Evolutionary conservation across 345 rosid genomes (phyloP).

Genomic region (Firmiana major): DNA sequence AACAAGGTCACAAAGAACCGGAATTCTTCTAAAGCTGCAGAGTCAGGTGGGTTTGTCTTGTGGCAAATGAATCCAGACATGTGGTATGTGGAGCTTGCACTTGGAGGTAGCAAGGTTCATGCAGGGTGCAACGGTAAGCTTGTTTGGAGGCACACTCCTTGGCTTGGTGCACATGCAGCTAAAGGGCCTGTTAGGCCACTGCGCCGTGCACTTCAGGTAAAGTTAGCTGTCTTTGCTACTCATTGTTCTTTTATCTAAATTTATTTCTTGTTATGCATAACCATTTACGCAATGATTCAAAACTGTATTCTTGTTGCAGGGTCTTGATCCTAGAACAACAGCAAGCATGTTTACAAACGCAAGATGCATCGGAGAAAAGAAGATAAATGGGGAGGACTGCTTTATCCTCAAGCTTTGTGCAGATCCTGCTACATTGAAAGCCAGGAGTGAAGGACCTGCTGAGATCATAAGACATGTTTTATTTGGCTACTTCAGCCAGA

Average conservation of each 20-base stretch:
- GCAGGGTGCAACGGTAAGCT: slow-evolving; percentile 92
- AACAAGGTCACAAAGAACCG: slow-evolving; percentile 52
- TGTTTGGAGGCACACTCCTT: slow-evolving; percentile 93
- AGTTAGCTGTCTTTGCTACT: neutral
- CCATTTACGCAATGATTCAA: neutral
- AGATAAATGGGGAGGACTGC: slow-evolving; percentile 66
- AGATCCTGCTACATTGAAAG: slow-evolving; percentile 64
- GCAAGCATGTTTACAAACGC: slow-evolving; percentile 67
- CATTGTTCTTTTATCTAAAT: neutral
- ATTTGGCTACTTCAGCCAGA: slow-evolving; percentile 86
- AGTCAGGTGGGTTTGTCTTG: slow-evolving; percentile 82
- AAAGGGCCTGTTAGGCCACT: slow-evolving; percentile 86
- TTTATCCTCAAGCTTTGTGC: slow-evolving; percentile 78
- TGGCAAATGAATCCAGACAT: slow-evolving; percentile 94
- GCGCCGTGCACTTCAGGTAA: slow-evolving; percentile 93
- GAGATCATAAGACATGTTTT: slow-evolving; percentile 76
- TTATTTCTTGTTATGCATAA: neutral
- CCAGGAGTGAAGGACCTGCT: slow-evolving; percentile 82
- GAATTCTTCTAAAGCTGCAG: slow-evolving; percentile 57
- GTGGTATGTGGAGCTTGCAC: slow-evolving; percentile 96
- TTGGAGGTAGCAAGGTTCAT: slow-evolving; percentile 79
- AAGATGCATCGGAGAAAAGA: slow-evolving; percentile 74
- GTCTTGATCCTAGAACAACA: slow-evolving; percentile 78
- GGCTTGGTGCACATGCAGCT: slow-evolving; percentile 85
- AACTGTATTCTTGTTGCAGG: slow-evolving; percentile 34